Base-by-base conservation (phyloP, 257 asterid species). In the Coffea eugenioides region DNA sequence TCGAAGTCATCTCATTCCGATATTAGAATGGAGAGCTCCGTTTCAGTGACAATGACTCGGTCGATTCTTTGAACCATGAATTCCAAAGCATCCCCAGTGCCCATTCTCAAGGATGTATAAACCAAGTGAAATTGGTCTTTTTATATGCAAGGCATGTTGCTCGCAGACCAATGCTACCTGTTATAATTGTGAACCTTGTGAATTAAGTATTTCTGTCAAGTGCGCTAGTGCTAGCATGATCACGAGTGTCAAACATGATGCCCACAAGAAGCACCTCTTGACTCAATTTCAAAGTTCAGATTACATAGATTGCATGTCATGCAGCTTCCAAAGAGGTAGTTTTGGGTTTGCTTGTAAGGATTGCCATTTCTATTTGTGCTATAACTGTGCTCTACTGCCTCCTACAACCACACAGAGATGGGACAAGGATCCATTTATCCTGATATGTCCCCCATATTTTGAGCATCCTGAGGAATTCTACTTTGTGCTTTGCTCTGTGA, bases 391-490 rank as follows among this genome's bases (percentile, higher is more conserved):
- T 54, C 43, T 56, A n/a, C 36, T 59, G 3, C 79, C 79, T 0
- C 48, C 14, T 2, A 34, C 21, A 23, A 9, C 64, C 12, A 21
- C 7, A 43, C 79, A 48, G 11, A 48, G 34, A 4, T 10, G 41
- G 2, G 21, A 59, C 14, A 3, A 27, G 3, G n/a, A 75, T 8
- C 78, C 48, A 11, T 23, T 62, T 0, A 34, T 56, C 36, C 6
- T 59, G 14, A 34, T 48, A 3, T 75, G 8, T 75, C 70, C 39
- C 31, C 71, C 57, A 0, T 64, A 8, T 8, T 6, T 5, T 11
- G 71, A 75, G 6, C 71, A 75, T 75, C 79, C 71, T 0, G 70
- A 75, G 43, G 54, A 75, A 7, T 57, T 75, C 20, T 34, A 27
- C 7, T 75, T 59, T 7, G 79, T 31, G 34, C 34, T 31, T 0